A percentile compares a stretch with the other conserved stretches of the same genome.
Evolutionary conservation across 768 basidiomycete genomes (phyloP).

Genomic region (Dioszegia crocea): DNA sequence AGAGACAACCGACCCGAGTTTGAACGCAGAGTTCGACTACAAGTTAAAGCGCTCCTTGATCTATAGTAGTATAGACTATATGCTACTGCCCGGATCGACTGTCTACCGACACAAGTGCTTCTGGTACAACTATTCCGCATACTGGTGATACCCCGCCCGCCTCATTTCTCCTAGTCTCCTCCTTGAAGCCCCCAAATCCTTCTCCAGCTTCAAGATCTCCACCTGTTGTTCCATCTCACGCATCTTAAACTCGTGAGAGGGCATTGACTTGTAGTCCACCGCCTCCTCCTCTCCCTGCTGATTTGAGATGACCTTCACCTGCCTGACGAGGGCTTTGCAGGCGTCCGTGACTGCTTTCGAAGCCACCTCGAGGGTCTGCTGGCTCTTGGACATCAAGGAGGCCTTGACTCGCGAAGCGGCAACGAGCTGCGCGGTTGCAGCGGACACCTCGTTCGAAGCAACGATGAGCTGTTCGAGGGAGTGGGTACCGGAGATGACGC

Average conservation of each 20-base stretch:
- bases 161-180: slow-evolving; percentile 50
- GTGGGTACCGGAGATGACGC: slow-evolving; percentile 92
- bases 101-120: slow-evolving; percentile 1
- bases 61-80: slow-evolving; percentile 23
- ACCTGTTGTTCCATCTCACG: slow-evolving; percentile 99
- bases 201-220: slow-evolving; percentile 93
- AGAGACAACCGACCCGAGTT: slow-evolving; percentile 84
- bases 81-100: not conserved
- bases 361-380: slow-evolving; percentile 89
- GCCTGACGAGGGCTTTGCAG: slow-evolving; percentile 90
- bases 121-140: slow-evolving; percentile 30
- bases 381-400: slow-evolving; percentile 96
- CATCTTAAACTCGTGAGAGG: slow-evolving; percentile 89
- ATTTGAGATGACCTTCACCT: slow-evolving; percentile 91
- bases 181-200: slow-evolving; percentile 69
- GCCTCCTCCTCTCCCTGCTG: slow-evolving; percentile 74
- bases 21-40: slow-evolving; percentile 75
- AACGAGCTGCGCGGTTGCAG: slow-evolving; percentile 94
- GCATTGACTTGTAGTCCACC: slow-evolving; percentile 84
- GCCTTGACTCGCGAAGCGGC: slow-evolving; percentile 98
- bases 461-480: slow-evolving; percentile 98
- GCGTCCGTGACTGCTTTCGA: slow-evolving; percentile 97
- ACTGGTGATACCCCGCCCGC: slow-evolving; percentile 46
- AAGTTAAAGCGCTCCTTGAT: slow-evolving; percentile 80
- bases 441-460: slow-evolving; percentile 98